Evolutionary conservation across 176 grass and related monocot species (phyloP).

Genomic region (Microstegium vimineum): DNA sequence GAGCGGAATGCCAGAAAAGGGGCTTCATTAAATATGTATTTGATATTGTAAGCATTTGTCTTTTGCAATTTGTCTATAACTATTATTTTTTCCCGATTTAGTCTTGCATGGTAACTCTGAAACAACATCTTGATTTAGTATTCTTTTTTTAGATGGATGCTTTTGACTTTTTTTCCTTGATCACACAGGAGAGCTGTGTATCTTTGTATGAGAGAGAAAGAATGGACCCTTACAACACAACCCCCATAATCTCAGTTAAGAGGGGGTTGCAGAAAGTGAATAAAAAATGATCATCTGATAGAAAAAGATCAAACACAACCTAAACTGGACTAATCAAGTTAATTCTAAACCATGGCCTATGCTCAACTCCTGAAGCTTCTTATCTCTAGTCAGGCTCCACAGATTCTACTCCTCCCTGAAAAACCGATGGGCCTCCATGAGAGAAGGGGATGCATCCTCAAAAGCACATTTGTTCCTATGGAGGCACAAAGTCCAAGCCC

Average conservation of each 20-base stretch:
- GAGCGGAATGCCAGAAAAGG: conserved; percentile 61
- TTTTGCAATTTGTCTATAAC: background rate
- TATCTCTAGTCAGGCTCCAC: background rate
- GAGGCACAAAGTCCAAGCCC: background rate
- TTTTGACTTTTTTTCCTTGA: background rate
- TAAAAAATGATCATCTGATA: background rate
- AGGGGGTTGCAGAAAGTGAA: background rate
- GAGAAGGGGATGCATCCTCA: background rate
- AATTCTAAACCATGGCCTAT: background rate
- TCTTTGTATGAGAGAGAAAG: background rate
- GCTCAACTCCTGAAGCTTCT: background rate
- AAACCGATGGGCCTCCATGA: background rate
- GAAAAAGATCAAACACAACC: background rate
- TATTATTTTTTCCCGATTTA: conserved; percentile 6
- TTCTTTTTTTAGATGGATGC: background rate
- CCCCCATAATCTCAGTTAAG: background rate
- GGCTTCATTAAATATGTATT: conserved; percentile 59
- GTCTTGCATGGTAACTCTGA: background rate
- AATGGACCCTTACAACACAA: background rate
- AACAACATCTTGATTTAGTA: conserved; percentile 16
- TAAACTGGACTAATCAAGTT: background rate
- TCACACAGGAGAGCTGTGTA: background rate
- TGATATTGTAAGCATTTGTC: conserved; percentile 78
- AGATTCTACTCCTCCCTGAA: background rate
- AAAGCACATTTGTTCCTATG: background rate